Conservation (phyloP, 1,139 yeast genomes). For the Taphrina confusa region DNA sequence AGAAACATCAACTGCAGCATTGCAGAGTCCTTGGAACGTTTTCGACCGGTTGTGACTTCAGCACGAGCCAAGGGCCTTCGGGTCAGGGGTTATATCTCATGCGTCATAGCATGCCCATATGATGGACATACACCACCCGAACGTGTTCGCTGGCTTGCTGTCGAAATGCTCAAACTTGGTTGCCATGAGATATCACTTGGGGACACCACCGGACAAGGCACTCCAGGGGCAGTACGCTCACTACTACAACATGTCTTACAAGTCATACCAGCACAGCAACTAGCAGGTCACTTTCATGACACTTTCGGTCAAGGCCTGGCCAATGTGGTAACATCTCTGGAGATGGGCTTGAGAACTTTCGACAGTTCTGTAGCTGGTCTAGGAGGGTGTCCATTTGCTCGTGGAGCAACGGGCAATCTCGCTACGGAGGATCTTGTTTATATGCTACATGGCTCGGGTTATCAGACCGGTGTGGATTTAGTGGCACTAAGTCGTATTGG, state of each 20-base stretch:
- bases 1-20: constrained; percentile 46
- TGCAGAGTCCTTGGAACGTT: constrained; percentile 44
- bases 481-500: constrained; percentile 44
- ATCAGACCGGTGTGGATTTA: constrained; percentile 46
- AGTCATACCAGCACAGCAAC: constrained; percentile 42
- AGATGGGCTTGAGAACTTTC: constrained; percentile 46
- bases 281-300: constrained; percentile 49
- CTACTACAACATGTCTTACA: constrained; percentile 44
- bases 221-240: constrained; percentile 44
- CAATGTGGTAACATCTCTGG: constrained; percentile 46
- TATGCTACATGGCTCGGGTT: constrained; percentile 47
- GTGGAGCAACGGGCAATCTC: constrained; percentile 49
- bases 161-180: constrained; percentile 45
- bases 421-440: constrained; percentile 48
- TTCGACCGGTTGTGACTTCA: constrained; percentile 43
- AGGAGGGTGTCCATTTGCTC: constrained; percentile 50
- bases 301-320: constrained; percentile 49
- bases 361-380: constrained; percentile 47
- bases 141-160: constrained; percentile 44
- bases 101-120: constrained; percentile 48
- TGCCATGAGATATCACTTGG: constrained; percentile 49
- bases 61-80: constrained; percentile 43
- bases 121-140: constrained; percentile 47
- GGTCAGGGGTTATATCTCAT: constrained; percentile 47
- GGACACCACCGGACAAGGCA: constrained; percentile 48